Evolutionary conservation across 78 protist genomes (phyloP), one percentile per base, ranked within the genome.

Genomic region (Mastigamoeba balamuthi): DNA sequence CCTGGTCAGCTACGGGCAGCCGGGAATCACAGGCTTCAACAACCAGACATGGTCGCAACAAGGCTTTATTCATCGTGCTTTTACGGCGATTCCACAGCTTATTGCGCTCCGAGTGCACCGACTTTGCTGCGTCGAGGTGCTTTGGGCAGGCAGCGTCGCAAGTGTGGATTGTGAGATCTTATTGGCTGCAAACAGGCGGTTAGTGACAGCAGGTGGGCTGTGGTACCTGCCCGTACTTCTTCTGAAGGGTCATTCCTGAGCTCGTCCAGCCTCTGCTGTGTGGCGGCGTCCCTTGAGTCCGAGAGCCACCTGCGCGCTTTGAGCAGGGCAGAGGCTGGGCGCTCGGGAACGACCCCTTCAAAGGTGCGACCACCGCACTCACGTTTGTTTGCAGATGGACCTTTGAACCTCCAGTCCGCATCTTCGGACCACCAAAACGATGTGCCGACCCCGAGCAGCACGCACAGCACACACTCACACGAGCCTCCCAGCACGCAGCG

Each of bases 131-230:
- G 17, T 77, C 72, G 81, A 73, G 30, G 25, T 73, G 38, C 23
- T 58, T 73, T 8, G 77, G 77, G 38, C 88, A 84, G 35, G 77
- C 88, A 5, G 79, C 38, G 17, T 92, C 87, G 80, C 97, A 94
- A 85, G 91, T 94, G 88, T 91, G 65, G 83, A 94, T 89, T 52
- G 94, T 94, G 88, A 91, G 97, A 81, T 95, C 69, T 89, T 88
- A 85, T 88, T 87, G 38, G 89, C 29, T 39, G 63, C 10, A 43
- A 25, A 17, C 17, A 58, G 40, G 69, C 66, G 69, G 76, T 7
- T 74, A 40, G 69, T 74, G 52, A 27, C 6, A 0, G n/a, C 17
- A 52, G 42, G 52, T 5, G 33, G 76, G 86, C 30, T 75, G 17
- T 17, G 17, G 17, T 25, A 48, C 33, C 72, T 23, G 33, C 58